Conservation (phyloP, 352 stramenopile species). For the Phytopythium boreale region DNA sequence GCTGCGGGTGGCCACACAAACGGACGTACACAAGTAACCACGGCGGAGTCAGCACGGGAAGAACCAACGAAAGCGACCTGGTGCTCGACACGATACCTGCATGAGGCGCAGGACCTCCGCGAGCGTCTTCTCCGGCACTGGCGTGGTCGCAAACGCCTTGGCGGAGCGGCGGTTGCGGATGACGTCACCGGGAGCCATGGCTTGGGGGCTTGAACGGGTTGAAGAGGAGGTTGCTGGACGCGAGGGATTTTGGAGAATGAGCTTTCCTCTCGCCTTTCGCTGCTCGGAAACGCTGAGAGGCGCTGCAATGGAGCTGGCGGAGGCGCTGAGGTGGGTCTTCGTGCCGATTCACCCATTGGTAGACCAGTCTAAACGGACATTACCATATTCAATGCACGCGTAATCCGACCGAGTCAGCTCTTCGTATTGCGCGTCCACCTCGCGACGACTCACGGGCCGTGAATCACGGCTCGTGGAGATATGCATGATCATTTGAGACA, state of each 20-base stretch:
- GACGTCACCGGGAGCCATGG: neutral
- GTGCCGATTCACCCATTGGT: too few species aligned
- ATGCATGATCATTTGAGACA: neutral
- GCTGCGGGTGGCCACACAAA: constrained; percentile 21
- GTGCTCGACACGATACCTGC: constrained; percentile 23
- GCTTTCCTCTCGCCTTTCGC: neutral
- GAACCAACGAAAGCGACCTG: neutral
- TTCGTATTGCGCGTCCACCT: neutral
- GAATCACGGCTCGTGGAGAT: neutral
- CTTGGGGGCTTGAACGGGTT: neutral
- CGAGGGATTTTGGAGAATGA: neutral
- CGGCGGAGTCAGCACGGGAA: neutral
- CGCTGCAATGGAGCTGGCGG: too few species aligned
- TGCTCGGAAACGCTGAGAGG: too few species aligned
- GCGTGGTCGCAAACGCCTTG: constrained; percentile 28
- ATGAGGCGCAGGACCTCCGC: constrained; percentile 56
- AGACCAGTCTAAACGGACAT: too few species aligned
- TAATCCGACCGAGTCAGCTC: neutral
- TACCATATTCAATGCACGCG: too few species aligned
- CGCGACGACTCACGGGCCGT: too few species aligned
- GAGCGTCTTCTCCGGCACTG: constrained; percentile 43
- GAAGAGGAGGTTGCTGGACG: neutral
- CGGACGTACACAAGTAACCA: too few species aligned
- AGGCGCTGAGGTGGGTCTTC: too few species aligned
- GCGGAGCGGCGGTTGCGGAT: constrained; percentile 21